Percentiles rank a stretch among this genome's conserved stretches.
phyloP scores from a whole-genome alignment of 2,329 filamentous ascomycete genomes.

The Fusarium sororula region DNA sequence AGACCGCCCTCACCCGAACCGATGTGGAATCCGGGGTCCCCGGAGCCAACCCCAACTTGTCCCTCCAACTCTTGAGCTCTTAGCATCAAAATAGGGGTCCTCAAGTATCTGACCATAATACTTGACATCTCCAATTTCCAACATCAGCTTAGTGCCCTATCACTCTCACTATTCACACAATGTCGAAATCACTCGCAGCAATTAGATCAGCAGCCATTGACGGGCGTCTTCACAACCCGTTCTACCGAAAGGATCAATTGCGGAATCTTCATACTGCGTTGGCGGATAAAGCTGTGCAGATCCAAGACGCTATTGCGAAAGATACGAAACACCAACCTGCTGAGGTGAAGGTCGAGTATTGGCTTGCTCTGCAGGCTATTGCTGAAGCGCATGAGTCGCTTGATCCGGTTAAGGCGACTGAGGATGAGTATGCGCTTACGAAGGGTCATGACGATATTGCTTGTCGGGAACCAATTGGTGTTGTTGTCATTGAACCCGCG shows the following conservation, averaged over 20 bases:
- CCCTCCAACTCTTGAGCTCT: neutral
- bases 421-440: conserved; percentile 25
- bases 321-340: conserved; percentile 24
- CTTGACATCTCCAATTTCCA: neutral
- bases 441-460: conserved; percentile 17
- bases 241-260: conserved; percentile 35
- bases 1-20: conserved; percentile 11
- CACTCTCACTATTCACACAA: neutral
- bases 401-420: conserved; percentile 12
- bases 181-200: conserved; percentile 29
- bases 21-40: conserved; percentile 9
- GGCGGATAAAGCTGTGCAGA: conserved; percentile 11
- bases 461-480: conserved; percentile 18
- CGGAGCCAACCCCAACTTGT: neutral
- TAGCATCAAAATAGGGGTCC: neutral
- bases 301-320: conserved; percentile 32
- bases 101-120: neutral
- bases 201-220: conserved; percentile 32
- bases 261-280: conserved; percentile 18
- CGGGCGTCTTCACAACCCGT: conserved; percentile 30
- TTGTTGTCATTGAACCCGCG: conserved; percentile 32
- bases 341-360: conserved; percentile 36
- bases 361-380: conserved; percentile 31
- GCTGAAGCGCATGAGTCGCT: conserved; percentile 20
- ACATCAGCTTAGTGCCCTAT: neutral